Evolutionary conservation across 2,329 filamentous ascomycete genomes (phyloP).

Genomic region (Paramyrothecium sp.): DNA sequence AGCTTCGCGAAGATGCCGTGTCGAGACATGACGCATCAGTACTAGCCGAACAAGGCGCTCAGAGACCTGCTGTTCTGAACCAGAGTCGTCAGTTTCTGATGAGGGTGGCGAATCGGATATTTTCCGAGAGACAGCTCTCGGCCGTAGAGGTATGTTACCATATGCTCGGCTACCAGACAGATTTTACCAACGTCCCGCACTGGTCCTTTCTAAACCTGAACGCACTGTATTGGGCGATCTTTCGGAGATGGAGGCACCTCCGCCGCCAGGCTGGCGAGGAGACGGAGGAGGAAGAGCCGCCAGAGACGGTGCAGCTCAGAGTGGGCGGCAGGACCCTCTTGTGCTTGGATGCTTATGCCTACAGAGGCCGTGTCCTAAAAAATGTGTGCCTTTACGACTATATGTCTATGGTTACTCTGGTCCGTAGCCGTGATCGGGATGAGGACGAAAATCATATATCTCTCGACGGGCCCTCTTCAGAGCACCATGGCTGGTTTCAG

Average conservation of each 20-base stretch:
- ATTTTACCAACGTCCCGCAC: constrained; percentile 3
- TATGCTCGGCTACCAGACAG: constrained; percentile 6
- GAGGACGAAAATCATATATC: constrained; percentile 3
- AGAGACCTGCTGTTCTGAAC: background rate
- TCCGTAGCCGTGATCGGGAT: background rate
- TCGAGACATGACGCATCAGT: background rate
- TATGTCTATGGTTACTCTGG: background rate
- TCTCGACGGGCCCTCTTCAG: constrained; percentile 3
- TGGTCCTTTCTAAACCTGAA: constrained; percentile 6
- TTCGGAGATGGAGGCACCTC: constrained; percentile 5
- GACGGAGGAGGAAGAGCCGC: background rate
- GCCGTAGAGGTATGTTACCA: constrained; percentile 7
- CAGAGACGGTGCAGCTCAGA: constrained; percentile 1
- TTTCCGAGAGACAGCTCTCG: no score
- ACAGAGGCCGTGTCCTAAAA: no score
- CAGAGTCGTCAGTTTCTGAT: constrained; percentile 6
- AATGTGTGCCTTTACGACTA: background rate
- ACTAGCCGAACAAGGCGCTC: constrained; percentile 1
- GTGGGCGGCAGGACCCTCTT: background rate
- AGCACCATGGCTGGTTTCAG: constrained; percentile 4
- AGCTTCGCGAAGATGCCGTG: constrained; percentile 2
- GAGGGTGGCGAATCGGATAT: constrained; percentile 9
- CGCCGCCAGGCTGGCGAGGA: background rate
- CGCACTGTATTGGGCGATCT: constrained; percentile 5
- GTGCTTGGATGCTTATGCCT: constrained; percentile 2